Evolutionary conservation across 2,329 filamentous ascomycete genomes (phyloP).

Genomic region (Exophiala calicioides): DNA sequence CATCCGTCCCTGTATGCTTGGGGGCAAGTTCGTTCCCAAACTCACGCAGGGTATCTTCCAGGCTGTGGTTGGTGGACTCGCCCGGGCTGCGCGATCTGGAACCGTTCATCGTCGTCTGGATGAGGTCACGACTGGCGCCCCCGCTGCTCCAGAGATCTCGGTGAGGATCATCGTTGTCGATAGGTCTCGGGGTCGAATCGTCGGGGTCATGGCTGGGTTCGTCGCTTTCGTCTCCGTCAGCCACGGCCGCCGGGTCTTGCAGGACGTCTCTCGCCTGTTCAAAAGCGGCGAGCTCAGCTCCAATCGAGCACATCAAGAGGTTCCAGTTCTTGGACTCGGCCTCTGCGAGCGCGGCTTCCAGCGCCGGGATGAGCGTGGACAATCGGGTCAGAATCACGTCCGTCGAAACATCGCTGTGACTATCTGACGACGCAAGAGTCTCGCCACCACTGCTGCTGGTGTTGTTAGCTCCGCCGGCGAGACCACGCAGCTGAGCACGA

Average conservation of each 20-base stretch:
- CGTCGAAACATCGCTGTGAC: constrained; percentile 12
- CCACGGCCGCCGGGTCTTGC: not conserved
- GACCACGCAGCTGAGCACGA: too few species aligned
- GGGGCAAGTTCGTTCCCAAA: too few species aligned
- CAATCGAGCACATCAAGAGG: constrained; percentile 62
- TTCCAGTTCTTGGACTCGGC: constrained; percentile 61
- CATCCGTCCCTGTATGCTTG: too few species aligned
- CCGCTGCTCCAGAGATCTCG: constrained; percentile 19
- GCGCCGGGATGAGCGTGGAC: constrained; percentile 33
- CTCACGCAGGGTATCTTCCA: constrained; percentile 27
- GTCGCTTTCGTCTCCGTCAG: not conserved
- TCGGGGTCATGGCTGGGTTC: too few species aligned
- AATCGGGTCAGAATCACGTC: constrained; percentile 14
- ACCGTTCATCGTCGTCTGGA: not conserved
- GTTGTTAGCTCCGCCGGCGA: too few species aligned
- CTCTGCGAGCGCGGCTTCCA: constrained; percentile 53
- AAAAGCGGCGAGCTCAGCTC: constrained; percentile 61
- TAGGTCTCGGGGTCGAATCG: too few species aligned
- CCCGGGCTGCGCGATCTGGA: constrained; percentile 10
- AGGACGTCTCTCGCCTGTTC: constrained; percentile 43
- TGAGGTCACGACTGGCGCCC: not conserved
- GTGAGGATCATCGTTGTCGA: constrained; percentile 12
- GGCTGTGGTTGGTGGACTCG: constrained; percentile 29
- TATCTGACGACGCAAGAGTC: too few species aligned
- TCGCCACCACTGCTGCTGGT: too few species aligned